These are phyloP conservation scores for Plantago lanceolata DNA, from an alignment of 305 asterid species.

Conservation along the genomic window DNA sequence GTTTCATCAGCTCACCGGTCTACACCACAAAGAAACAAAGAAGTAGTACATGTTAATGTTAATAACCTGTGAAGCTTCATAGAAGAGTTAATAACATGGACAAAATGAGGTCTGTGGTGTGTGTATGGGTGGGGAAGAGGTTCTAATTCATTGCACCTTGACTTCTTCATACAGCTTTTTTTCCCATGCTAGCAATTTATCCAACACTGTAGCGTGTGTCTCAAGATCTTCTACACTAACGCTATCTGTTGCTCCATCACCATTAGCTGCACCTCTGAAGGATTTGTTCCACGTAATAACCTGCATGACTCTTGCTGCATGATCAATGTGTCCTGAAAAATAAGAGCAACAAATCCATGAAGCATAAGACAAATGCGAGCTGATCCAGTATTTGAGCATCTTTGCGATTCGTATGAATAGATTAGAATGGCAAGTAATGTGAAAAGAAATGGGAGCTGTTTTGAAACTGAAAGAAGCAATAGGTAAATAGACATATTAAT, in stretches of 20 bases:
- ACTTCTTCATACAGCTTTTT: slow-evolving; percentile 96
- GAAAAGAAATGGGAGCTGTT: too few species aligned
- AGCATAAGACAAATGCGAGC: too few species aligned
- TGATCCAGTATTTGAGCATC: too few species aligned
- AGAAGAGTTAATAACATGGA: background rate
- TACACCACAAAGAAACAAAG: slow-evolving; percentile 15
- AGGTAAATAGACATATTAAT: too few species aligned
- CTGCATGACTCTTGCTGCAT: slow-evolving; percentile 92
- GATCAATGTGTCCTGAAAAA: slow-evolving; percentile 86
- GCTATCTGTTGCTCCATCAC: slow-evolving; percentile 52
- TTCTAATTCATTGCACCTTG: slow-evolving; percentile 45
- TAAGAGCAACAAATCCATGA: background rate
- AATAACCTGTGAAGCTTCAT: background rate
- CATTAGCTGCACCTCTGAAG: slow-evolving; percentile 59
- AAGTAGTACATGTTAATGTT: too few species aligned
- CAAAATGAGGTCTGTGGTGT: background rate
- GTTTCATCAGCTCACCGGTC: slow-evolving; percentile 87
- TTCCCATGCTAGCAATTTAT: slow-evolving; percentile 97
- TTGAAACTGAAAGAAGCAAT: too few species aligned
- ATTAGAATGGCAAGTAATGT: too few species aligned
- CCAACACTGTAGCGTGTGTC: slow-evolving; percentile 95
- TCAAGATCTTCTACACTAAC: slow-evolving; percentile 59
- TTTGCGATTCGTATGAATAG: too few species aligned
- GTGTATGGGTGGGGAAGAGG: background rate
- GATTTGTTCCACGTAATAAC: slow-evolving; percentile 97